Percentiles rank a stretch among this genome's conserved stretches.
phyloP scores from a whole-genome alignment of 768 basidiomycete genomes.

The Rhodotorula diobovata region DNA sequence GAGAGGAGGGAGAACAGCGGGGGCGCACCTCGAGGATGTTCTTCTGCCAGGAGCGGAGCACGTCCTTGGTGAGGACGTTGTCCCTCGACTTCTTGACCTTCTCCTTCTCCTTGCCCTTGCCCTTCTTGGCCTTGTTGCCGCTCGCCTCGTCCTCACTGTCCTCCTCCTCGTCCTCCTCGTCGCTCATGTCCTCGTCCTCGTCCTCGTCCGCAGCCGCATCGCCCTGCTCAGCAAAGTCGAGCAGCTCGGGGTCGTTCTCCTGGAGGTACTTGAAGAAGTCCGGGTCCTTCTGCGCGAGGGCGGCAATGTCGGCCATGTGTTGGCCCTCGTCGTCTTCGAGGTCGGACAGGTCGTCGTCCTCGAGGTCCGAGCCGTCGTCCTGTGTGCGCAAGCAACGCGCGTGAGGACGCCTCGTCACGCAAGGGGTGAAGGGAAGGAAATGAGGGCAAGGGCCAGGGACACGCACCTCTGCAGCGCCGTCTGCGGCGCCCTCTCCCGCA shows the following conservation, averaged over 20 bases:
- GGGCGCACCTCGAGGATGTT: slow-evolving; percentile 70
- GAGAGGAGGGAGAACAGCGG: neutral
- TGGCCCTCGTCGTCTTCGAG: slow-evolving; percentile 49
- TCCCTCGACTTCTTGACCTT: slow-evolving; percentile 31
- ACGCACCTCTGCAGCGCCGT: slow-evolving; percentile 31
- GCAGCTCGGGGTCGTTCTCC: slow-evolving; percentile 87
- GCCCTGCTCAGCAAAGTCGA: slow-evolving; percentile 59
- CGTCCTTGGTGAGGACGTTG: slow-evolving; percentile 63
- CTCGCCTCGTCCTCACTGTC: slow-evolving; percentile 50
- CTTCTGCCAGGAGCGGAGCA: slow-evolving; percentile 80
- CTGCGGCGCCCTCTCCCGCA: slow-evolving; percentile 37
- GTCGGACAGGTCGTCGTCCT: slow-evolving; percentile 38
- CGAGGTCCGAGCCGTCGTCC: slow-evolving; percentile 17
- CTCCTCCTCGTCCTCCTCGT: slow-evolving; percentile 52
- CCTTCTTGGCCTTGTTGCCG: slow-evolving; percentile 51
- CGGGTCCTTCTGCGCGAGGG: slow-evolving; percentile 92
- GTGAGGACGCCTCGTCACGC: too few relatives aligned
- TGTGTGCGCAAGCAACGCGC: neutral
- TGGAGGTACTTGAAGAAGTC: slow-evolving; percentile 97
- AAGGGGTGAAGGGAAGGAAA: too few relatives aligned
- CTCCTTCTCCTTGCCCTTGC: slow-evolving; percentile 49
- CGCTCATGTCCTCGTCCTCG: slow-evolving; percentile 50
- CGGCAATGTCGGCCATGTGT: slow-evolving; percentile 76
- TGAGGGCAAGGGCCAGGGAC: neutral
- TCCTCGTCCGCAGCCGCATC: slow-evolving; percentile 37